Conservation (phyloP, 306 rosid genomes). For the Castanea sativa region DNA sequence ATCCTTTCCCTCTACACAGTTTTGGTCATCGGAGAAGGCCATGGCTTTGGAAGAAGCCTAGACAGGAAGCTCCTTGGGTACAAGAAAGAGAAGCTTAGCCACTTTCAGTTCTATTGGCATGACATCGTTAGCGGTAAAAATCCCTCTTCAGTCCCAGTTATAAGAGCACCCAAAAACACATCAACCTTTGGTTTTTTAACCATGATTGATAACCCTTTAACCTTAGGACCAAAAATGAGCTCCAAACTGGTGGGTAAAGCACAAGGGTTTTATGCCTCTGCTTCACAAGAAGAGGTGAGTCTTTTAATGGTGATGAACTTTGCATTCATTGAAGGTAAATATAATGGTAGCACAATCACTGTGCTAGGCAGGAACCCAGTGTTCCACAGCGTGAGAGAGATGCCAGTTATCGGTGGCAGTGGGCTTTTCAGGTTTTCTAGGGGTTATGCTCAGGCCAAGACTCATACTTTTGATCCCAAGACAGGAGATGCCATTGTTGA, state of each 20-base stretch:
- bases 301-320: slow-evolving; percentile 73
- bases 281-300: slow-evolving; percentile 41
- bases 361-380: slow-evolving; percentile 63
- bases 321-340: slow-evolving; percentile 53
- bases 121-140: slow-evolving; percentile 32
- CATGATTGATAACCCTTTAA: slow-evolving; percentile 32
- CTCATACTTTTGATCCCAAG: slow-evolving; percentile 12
- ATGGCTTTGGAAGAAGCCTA: slow-evolving; percentile 25
- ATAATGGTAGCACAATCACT: slow-evolving; percentile 65
- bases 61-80: slow-evolving; percentile 35
- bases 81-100: slow-evolving; percentile 54
- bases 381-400: slow-evolving; percentile 47
- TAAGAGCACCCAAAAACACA: slow-evolving; percentile 25
- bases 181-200: slow-evolving; percentile 19
- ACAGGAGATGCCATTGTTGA: slow-evolving; percentile 55
- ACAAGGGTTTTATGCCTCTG: slow-evolving; percentile 56
- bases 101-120: slow-evolving; percentile 60
- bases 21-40: background rate
- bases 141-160: slow-evolving; percentile 4
- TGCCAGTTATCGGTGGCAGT: slow-evolving; percentile 86
- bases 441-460: slow-evolving; percentile 57
- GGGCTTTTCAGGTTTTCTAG: slow-evolving; percentile 72
- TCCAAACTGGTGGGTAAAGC: slow-evolving; percentile 40
- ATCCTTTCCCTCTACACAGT: background rate
- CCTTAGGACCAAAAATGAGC: slow-evolving; percentile 24